Evolutionary conservation across 1,139 yeast species (phyloP), one percentile per base, ranked within the genome.

Genomic region (Taiozyma sp.): DNA sequence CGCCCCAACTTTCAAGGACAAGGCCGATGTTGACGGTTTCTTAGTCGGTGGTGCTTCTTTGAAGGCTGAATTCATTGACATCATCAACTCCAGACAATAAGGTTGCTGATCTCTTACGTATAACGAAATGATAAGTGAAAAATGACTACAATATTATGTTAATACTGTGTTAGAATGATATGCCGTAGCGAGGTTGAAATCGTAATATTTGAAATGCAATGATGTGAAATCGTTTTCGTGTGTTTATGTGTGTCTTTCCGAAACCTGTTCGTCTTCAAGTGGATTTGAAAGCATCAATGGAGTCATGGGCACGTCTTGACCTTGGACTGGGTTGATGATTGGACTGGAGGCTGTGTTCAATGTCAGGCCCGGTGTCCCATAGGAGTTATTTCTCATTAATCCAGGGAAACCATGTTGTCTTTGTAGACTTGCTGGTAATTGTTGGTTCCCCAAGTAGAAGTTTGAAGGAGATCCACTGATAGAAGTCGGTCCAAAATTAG

Each of bases 21-120:
- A 91, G 83, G 75, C 76, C 42, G 97, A 93, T 69, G 95, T 93
- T 61, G 99, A 93, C 70, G 99, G 99, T 51, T 93, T 92, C 93
- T 84, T 93, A 68, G 99, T 93, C 66, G 99, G 99, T 70, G 99
- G 99, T 78, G 99, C 99, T 70, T 89, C 96, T 48, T 84, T 93
- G 75, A 93, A 93, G 82, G 97, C 99, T 60, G 99, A 93, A 79
- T 93, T 93, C 70, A 84, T 90, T 69, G 95, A 90, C 76, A 93
- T 93, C 69, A 80, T 93, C 81, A 93, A 87, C 79, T 88, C 96
- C 54, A 87, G 96, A 84, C 76, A 78, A 70, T 90, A 84, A 74
- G 19, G 5, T 24, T 23, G 22, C 40, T 38, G 8, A 16, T 23
- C 9, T 14, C 13, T 40, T 19, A 40, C 24, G 43, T 23, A 24